Conservation (phyloP, 1,284 basidiomycete species). For the Earliella scabrosa region DNA sequence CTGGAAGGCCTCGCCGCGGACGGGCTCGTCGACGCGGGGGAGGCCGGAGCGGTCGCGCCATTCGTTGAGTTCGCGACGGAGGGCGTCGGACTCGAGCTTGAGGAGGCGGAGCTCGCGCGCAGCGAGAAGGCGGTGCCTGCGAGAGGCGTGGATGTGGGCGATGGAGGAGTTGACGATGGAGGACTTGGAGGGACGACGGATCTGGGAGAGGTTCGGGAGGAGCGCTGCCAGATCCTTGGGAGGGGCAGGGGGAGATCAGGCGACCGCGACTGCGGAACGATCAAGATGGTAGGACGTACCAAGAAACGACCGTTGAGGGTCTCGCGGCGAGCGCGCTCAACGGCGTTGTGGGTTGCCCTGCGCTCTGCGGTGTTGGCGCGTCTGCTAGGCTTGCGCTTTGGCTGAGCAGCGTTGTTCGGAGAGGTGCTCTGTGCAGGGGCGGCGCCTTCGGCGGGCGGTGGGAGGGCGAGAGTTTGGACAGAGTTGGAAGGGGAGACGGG, state of each 20-base stretch:
- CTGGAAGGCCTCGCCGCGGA: slow-evolving; percentile 68
- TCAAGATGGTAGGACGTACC: slow-evolving; percentile 40
- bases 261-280: slow-evolving; percentile 1
- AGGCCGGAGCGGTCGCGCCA: slow-evolving; percentile 80
- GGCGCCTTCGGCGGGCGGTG: slow-evolving; percentile 36
- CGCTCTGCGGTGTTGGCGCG: slow-evolving; percentile 94
- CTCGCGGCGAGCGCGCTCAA: slow-evolving; percentile 90
- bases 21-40: slow-evolving; percentile 69
- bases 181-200: slow-evolving; percentile 91
- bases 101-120: slow-evolving; percentile 77
- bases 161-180: slow-evolving; percentile 94
- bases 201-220: slow-evolving; percentile 86
- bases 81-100: slow-evolving; percentile 78
- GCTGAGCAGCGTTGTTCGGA: slow-evolving; percentile 33
- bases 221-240: slow-evolving; percentile 85
- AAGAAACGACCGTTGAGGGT: slow-evolving; percentile 90
- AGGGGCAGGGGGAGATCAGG: background rate
- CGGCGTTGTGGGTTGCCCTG: slow-evolving; percentile 92
- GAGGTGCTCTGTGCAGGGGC: slow-evolving; percentile 28
- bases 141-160: slow-evolving; percentile 80
- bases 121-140: slow-evolving; percentile 79
- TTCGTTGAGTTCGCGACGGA: slow-evolving; percentile 85
- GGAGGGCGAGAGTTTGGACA: slow-evolving; percentile 42
- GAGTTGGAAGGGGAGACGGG: slow-evolving; percentile 49
- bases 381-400: slow-evolving; percentile 77